A percentile compares a stretch with the other conserved stretches of the same genome.
Conservation (phyloP, 2,329 filamentous ascomycete genomes). For the Aspergillus viridinutans region DNA sequence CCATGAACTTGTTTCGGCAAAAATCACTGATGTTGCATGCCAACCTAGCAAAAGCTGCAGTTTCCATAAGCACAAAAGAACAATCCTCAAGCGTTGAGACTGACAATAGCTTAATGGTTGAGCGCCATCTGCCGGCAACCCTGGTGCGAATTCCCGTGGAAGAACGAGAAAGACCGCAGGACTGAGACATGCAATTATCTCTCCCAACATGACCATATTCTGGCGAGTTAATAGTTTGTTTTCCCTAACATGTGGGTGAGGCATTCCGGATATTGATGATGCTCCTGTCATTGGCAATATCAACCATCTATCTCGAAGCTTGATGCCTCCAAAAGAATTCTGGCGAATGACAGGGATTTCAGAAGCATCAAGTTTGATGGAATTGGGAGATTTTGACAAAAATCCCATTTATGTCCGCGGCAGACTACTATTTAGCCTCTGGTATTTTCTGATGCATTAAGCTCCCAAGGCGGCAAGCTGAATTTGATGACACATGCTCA, state of each 20-base stretch:
- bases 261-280: background rate
- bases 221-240: background rate
- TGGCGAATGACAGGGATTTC: background rate
- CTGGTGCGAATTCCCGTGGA: conserved; percentile 42
- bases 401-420: background rate
- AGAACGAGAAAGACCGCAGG: conserved; percentile 10
- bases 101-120: conserved; percentile 66
- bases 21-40: conserved; percentile 1
- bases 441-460: background rate
- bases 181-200: background rate
- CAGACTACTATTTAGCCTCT: background rate
- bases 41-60: conserved; percentile 24
- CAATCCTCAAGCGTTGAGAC: conserved; percentile 10
- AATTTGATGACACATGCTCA: background rate
- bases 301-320: no score
- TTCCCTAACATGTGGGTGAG: background rate
- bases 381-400: background rate
- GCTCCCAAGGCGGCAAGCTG: background rate
- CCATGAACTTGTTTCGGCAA: conserved; percentile 1
- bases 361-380: background rate
- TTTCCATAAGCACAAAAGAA: conserved; percentile 13
- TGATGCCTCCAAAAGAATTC: background rate
- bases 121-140: conserved; percentile 44
- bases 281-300: background rate
- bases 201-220: background rate